Evolutionary conservation across 2,329 filamentous ascomycete genomes (phyloP).

Genomic region (Penicillium psychrosexuale): DNA sequence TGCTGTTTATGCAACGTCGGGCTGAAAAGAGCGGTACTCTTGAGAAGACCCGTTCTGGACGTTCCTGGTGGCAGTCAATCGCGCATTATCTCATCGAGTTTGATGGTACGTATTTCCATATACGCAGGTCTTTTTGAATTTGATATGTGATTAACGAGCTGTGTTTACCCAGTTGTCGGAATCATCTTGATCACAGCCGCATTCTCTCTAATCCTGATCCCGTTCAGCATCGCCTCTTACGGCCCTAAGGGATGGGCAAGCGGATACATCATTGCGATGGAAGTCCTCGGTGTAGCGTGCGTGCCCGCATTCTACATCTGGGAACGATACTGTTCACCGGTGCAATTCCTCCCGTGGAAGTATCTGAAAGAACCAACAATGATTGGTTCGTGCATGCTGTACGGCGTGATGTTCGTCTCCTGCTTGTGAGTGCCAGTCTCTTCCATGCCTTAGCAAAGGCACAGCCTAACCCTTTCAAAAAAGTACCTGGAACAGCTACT

Average conservation of each 20-base stretch:
- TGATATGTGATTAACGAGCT: background rate
- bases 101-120: constrained; percentile 16
- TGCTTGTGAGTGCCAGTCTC: background rate
- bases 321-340: constrained; percentile 6
- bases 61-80: constrained; percentile 16
- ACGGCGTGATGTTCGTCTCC: constrained; percentile 9
- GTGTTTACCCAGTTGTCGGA: constrained; percentile 1
- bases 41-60: constrained; percentile 12
- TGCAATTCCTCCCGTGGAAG: constrained; percentile 10
- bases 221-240: constrained; percentile 1
- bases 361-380: constrained; percentile 10
- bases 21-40: constrained; percentile 43
- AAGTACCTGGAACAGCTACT: constrained; percentile 8
- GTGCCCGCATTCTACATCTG: constrained; percentile 7
- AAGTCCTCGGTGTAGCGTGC: constrained; percentile 7
- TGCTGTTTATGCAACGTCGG: constrained; percentile 54
- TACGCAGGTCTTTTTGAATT: background rate
- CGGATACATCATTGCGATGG: constrained; percentile 11
- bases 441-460: background rate
- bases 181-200: constrained; percentile 8
- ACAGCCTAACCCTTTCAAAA: background rate
- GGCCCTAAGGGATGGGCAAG: constrained; percentile 2
- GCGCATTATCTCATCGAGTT: constrained; percentile 22
- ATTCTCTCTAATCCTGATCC: background rate
- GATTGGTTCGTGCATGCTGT: constrained; percentile 9